Conservation (phyloP, 169 alveolate species). For the Plasmodium gallinaceum region DNA sequence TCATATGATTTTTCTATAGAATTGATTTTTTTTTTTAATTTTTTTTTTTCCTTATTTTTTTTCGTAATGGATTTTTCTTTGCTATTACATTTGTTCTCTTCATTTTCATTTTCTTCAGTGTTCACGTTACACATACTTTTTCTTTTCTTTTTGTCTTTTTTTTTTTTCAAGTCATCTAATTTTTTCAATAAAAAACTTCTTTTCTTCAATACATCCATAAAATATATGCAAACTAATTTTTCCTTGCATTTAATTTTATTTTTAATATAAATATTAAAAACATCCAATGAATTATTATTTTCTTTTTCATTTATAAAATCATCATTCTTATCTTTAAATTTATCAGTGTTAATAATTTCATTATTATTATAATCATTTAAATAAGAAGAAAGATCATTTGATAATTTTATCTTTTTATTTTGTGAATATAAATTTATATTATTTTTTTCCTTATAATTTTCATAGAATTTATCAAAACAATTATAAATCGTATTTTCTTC, state of each 20-base stretch:
- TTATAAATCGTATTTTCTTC: slow-evolving; percentile 24
- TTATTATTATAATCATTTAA: background rate
- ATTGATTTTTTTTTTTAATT: background rate
- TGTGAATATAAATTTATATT: too few relatives aligned
- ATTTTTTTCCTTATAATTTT: background rate
- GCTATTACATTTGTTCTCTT: background rate
- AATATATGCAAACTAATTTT: slow-evolving; percentile 35
- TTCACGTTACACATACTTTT: background rate
- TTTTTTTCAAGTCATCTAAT: background rate
- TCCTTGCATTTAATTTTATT: slow-evolving; percentile 45
- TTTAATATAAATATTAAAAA: slow-evolving; percentile 29
- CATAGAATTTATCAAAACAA: slow-evolving; percentile 51
- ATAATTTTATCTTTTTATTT: slow-evolving; percentile 9
- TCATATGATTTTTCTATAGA: slow-evolving; percentile 30
- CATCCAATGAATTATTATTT: background rate
- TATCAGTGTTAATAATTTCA: background rate
- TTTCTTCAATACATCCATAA: slow-evolving; percentile 18
- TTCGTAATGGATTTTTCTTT: background rate
- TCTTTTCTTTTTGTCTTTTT: slow-evolving; percentile 11
- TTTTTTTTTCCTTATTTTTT: background rate
- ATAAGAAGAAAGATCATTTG: slow-evolving; percentile 1
- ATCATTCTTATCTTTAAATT: background rate
- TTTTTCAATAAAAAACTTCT: slow-evolving; percentile 2
- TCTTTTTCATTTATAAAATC: background rate
- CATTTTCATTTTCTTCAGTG: background rate